Base-by-base conservation (phyloP, 1,284 basidiomycete genomes). In the Mycena sp. region DNA sequence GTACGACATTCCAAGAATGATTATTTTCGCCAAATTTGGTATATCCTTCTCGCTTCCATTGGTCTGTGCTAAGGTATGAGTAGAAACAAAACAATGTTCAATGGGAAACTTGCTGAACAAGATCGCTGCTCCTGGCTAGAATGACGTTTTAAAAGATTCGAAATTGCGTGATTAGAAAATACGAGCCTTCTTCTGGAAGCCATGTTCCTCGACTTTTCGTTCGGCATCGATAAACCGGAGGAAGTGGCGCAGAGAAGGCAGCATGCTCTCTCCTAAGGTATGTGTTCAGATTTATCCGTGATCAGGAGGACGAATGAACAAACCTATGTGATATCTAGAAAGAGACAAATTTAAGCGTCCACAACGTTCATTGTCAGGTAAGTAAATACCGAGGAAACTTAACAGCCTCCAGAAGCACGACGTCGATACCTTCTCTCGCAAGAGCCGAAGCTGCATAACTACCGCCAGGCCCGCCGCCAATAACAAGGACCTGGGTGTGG, bases 21-120 rank as follows among this genome's bases (percentile, higher is more conserved):
- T 40, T 69, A 11, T 69, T 72, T 48, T 79, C 76, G 12, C 75
- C 70, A 58, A 85, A 83, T 67, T 83, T 85, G 1, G 80, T 70
- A 82, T 83, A 84, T 44, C 80, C 82, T 69, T 84, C 83, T 4
- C 71, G 75, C 59, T 78, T 84, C 66, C 71, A 74, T 40, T 80
- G 80, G 50, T 79, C 43, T 51, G 44, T 44, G 46, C 37, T 55
- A 55, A 28, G 12, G 59, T 29, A 48, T 16, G 17, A 25, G 28
- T 58, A 57, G 45, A 21, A 26, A 85, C 67, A 69, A 87, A 86
- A 88, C 61, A 85, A 85, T 77, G 87, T 86, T 2, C 79, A 79
- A 71, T 85, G 87, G 68, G 75, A 83, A 61, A 85, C 86, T 64
- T 88, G 86, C 72, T 80, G 55, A 85, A 78, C 63, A 82, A 82